These are phyloP conservation scores for Ceratocystiopsis sp. DNA, from an alignment of 2,329 filamentous ascomycete genomes.

Conservation along the genomic window DNA sequence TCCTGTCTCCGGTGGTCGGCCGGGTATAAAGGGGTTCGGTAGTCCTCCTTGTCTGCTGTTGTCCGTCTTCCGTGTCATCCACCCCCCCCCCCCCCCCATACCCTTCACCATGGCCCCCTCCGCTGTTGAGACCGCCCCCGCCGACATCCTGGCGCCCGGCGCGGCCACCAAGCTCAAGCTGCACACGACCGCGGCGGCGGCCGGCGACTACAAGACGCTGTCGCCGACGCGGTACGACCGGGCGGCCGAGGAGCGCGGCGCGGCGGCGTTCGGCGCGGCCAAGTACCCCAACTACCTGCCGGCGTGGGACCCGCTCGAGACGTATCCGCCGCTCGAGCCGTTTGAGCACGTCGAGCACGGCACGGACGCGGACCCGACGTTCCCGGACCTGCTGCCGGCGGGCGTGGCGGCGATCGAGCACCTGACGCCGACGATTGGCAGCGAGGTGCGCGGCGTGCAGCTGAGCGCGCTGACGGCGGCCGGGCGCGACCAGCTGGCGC, in stretches of 20 bases:
- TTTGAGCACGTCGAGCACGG: constrained; percentile 56
- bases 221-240: constrained; percentile 6
- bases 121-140: constrained; percentile 10
- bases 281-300: constrained; percentile 48
- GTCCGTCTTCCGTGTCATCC: no score
- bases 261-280: constrained; percentile 7
- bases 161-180: constrained; percentile 11
- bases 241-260: constrained; percentile 9
- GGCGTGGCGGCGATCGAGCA: constrained; percentile 30
- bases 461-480: constrained; percentile 42
- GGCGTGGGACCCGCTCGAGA: constrained; percentile 40
- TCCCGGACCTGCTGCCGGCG: constrained; percentile 42
- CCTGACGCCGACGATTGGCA: constrained; percentile 50
- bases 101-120: constrained; percentile 5
- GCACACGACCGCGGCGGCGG: constrained; percentile 20
- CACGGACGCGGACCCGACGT: constrained; percentile 46
- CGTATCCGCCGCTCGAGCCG: constrained; percentile 41
- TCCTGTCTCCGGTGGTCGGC: no score
- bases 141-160: neutral
- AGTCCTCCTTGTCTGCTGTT: no score
- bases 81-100: no score
- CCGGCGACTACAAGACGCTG: constrained; percentile 12
- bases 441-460: constrained; percentile 50
- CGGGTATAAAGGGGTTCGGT: no score
- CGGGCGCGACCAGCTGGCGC: constrained; percentile 53